Base-by-base conservation (phyloP, 257 asterid species). In the Forsythia suspensa region DNA sequence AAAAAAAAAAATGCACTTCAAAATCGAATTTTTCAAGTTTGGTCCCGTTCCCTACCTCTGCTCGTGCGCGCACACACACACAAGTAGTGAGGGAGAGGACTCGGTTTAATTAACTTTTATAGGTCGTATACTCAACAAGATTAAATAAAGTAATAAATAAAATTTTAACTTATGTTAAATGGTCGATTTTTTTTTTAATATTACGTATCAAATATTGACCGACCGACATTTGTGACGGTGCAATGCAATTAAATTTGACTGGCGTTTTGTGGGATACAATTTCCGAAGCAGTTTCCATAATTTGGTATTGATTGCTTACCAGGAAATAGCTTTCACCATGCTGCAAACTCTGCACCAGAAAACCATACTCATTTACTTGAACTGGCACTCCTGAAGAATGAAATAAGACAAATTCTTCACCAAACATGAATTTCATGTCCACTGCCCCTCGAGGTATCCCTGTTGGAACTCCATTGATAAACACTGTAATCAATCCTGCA, bases 281-380 rank as follows among this genome's bases (percentile, higher is more conserved):
- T 55, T 18, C 24, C 65, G 16, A 55, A 18, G 10, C 21, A 55
- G 65, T 55, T 52, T 55, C 65, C 29, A 2, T 8, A 52, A 70
- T 55, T 8, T 55, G 65, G 65, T 18, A 61, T n/a, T 37, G 29
- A 55, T 5, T 55, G 8, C 8, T 84, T 84, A 92, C 97, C 97
- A 91, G 91, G 81, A 88, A 91, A 81, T 92, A 92, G 89, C 92
- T 90, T 84, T 92, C 92, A 6, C 96, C 95, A 61, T 88, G 96
- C 83, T 86, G 89, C 88, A 92, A 84, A 71, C 86, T 81, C 78
- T 89, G 91, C 72, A 84, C 71, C 44, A 90, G 68, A 74, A 86
- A 73, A 24, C 97, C 97, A 44, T 79, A 85, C 36, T 91, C 91
- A 44, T 91, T 88, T 63, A 84, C 84, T 21, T 87, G 80, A 6